Base-by-base conservation (phyloP, 768 basidiomycete species). In the Boletus subcaerulescens region DNA sequence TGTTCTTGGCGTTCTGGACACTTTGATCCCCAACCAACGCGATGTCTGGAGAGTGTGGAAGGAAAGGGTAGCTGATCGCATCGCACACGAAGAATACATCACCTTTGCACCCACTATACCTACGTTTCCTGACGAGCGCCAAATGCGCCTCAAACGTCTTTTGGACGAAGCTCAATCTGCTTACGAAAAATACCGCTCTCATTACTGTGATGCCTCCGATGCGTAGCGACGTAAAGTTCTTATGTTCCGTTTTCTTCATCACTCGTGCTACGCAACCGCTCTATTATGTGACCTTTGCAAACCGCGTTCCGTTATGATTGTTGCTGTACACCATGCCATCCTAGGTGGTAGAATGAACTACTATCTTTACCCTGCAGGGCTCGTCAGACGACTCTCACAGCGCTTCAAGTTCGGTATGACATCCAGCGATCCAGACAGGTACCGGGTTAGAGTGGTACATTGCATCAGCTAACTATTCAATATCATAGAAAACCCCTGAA, bases 21-120 rank as follows among this genome's bases (percentile, higher is more conserved):
- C 39, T 6, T 14, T 55, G 39, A 57, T 62, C 10, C 63, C 55
- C 7, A 42, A 65, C 17, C 54, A 53, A 39, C 53, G 57, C 20
- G 57, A 61, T n/a, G 8, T 61, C 33, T 56, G 62, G 53, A 53
- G 40, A 9, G 54, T 31, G 6, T 65, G 57, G 55, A 64, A 65
- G 45, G 29, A 53, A 12, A 52, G 57, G 22, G 60, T 64, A 1
- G 56, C 63, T 3, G 62, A 64, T 51, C 59, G 56, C 24, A 54
- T 65, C 29, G 32, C 14, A 24, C 44, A 62, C 48, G 63, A 65
- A 22, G 45, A 31, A 13, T 5, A 7, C 3, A 53, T 61, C 5
- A n/a, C 8, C 17, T 64, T 60, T 48, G 36, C 56, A 5, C 62
- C 59, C 10, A 64, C 56, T 4, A 56, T 58, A 46, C 56, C 59